Percentiles rank a stretch among this genome's conserved stretches.
Conservation (phyloP, 2,329 filamentous ascomycete genomes). For the Penicillium concentricum region DNA sequence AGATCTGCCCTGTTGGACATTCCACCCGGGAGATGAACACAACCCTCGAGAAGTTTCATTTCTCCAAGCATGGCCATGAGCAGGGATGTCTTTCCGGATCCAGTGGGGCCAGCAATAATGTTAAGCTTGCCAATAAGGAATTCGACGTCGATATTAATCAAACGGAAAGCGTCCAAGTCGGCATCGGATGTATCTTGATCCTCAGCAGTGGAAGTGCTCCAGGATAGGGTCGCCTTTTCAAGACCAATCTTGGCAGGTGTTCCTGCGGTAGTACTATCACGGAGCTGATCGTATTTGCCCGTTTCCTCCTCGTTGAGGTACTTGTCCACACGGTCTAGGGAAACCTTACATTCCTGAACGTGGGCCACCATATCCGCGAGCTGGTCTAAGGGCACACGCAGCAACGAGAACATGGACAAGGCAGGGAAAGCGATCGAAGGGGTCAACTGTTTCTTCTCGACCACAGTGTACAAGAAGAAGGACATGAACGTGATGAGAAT, state of each 20-base stretch:
- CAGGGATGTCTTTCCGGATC: slow-evolving; percentile 91
- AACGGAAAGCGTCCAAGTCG: slow-evolving; percentile 71
- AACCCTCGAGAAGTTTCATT: slow-evolving; percentile 82
- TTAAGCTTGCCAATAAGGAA: slow-evolving; percentile 87
- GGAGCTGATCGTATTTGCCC: slow-evolving; percentile 86
- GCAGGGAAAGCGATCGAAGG: slow-evolving; percentile 95
- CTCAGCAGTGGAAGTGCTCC: slow-evolving; percentile 63
- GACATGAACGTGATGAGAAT: slow-evolving; percentile 95
- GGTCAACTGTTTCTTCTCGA: slow-evolving; percentile 85
- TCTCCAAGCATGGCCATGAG: slow-evolving; percentile 95
- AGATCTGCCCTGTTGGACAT: slow-evolving; percentile 78
- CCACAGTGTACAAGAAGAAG: slow-evolving; percentile 86
- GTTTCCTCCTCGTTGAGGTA: slow-evolving; percentile 93
- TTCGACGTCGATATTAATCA: slow-evolving; percentile 78
- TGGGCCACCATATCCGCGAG: slow-evolving; percentile 98
- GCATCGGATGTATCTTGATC: slow-evolving; percentile 60
- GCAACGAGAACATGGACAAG: slow-evolving; percentile 89
- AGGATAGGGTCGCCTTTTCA: slow-evolving; percentile 79
- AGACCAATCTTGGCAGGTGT: slow-evolving; percentile 79
- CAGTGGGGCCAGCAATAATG: slow-evolving; percentile 88
- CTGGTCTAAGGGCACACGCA: slow-evolving; percentile 90
- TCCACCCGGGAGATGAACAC: slow-evolving; percentile 81
- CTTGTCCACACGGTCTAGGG: slow-evolving; percentile 92
- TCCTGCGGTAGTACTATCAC: slow-evolving; percentile 66
- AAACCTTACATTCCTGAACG: slow-evolving; percentile 96